Conservation (phyloP, 2,329 filamentous ascomycete genomes). For the Parastagonospora nodorum region DNA sequence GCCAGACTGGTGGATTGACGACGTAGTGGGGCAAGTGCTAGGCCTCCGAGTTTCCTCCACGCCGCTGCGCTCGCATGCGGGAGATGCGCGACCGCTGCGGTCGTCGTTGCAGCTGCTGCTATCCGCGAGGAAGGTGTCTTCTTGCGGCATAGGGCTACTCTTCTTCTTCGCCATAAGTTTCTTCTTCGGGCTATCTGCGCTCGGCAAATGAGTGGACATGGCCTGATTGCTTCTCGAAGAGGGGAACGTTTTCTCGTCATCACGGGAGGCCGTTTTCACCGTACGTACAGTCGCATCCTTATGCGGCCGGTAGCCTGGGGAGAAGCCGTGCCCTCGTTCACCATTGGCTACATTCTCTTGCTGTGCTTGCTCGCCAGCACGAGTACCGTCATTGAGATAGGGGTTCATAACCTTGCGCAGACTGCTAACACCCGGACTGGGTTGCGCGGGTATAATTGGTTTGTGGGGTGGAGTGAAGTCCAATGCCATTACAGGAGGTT, state of each 20-base stretch:
- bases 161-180: slow-evolving; percentile 49
- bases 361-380: slow-evolving; percentile 27
- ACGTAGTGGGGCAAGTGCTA: slow-evolving; percentile 36
- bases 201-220: slow-evolving; percentile 25
- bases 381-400: slow-evolving; percentile 61
- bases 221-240: slow-evolving; percentile 34
- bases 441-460: slow-evolving; percentile 36
- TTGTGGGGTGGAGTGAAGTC: slow-evolving; percentile 43
- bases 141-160: slow-evolving; percentile 33
- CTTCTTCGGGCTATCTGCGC: slow-evolving; percentile 40
- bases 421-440: slow-evolving; percentile 70
- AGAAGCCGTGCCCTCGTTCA: slow-evolving; percentile 65
- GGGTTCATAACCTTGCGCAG: slow-evolving; percentile 86
- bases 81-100: slow-evolving; percentile 42
- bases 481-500: slow-evolving; percentile 62
- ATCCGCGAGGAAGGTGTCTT: slow-evolving; percentile 59
- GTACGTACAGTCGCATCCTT: slow-evolving; percentile 72
- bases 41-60: slow-evolving; percentile 36
- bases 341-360: slow-evolving; percentile 33
- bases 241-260: slow-evolving; percentile 26
- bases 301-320: slow-evolving; percentile 75
- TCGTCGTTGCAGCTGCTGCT: slow-evolving; percentile 59
- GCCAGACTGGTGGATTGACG: slow-evolving; percentile 22
- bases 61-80: slow-evolving; percentile 31
- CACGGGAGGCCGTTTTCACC: slow-evolving; percentile 58